Conservation (phyloP, 768 basidiomycete genomes). For the Phaffia tasmanica region DNA sequence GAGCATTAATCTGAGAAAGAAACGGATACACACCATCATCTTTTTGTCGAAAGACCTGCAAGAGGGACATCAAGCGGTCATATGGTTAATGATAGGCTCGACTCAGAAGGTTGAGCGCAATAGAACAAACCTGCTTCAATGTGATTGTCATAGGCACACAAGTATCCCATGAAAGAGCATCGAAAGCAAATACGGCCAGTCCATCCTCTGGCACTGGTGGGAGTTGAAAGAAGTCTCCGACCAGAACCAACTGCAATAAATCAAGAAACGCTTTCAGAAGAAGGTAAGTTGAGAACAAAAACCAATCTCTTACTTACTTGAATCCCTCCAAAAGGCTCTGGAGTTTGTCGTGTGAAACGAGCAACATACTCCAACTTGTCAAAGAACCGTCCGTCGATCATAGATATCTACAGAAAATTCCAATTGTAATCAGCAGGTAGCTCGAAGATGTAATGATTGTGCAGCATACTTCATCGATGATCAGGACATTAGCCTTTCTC, state of each 20-base stretch:
- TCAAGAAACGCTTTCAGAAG: too few species aligned
- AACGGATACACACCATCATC: neutral
- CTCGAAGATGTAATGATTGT: neutral
- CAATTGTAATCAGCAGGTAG: too few species aligned
- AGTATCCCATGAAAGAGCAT: constrained; percentile 5
- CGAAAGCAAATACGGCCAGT: constrained; percentile 1
- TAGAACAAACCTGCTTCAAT: neutral
- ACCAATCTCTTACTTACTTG: too few species aligned
- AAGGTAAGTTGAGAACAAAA: too few species aligned
- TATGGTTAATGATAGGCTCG: too few species aligned
- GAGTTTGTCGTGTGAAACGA: neutral
- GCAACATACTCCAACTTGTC: constrained; percentile 19
- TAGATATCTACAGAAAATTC: neutral
- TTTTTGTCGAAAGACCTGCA: constrained; percentile 11
- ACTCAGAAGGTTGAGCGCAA: neutral
- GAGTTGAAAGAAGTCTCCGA: constrained; percentile 21
- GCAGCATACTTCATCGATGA: constrained; percentile 17
- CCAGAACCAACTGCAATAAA: constrained; percentile 10
- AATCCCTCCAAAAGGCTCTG: constrained; percentile 19
- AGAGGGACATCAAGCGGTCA: neutral
- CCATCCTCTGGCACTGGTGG: constrained; percentile 10
- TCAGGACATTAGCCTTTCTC: constrained; percentile 11
- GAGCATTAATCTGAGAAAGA: too few species aligned
- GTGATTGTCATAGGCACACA: constrained; percentile 4
- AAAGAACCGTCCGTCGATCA: constrained; percentile 17